Evolutionary conservation across 805 yeast genomes (phyloP).

Genomic region (Candida sanyiensis): DNA sequence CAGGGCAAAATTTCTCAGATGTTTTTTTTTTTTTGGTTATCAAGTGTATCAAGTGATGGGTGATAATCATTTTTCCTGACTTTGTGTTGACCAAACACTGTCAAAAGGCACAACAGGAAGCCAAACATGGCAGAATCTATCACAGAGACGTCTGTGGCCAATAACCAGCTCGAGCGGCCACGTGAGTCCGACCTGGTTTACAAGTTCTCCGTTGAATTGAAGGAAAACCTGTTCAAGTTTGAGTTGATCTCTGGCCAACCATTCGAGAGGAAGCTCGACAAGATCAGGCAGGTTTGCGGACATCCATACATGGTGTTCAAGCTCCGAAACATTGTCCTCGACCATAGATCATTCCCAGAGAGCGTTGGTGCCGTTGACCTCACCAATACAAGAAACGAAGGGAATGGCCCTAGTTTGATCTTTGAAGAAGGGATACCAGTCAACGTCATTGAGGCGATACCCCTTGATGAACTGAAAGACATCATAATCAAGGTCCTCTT

Average conservation of each 20-base stretch:
- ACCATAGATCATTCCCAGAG: not conserved
- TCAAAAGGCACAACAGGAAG: too few species aligned
- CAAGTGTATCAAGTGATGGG: conserved; percentile 6
- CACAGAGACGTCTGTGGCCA: too few species aligned
- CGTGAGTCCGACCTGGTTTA: not conserved
- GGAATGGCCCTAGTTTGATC: not conserved
- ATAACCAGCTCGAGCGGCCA: not conserved
- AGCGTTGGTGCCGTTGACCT: conserved; percentile 2
- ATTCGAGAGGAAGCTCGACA: not conserved
- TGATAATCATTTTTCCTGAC: too few species aligned
- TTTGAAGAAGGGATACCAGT: not conserved
- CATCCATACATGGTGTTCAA: not conserved
- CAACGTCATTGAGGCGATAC: conserved; percentile 1
- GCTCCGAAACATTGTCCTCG: not conserved
- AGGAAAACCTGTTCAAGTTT: not conserved
- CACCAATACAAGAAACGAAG: not conserved
- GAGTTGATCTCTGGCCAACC: not conserved
- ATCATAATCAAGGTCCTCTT: conserved; percentile 2
- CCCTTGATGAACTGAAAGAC: not conserved
- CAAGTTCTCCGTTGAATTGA: not conserved
- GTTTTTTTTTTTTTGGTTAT: conserved; percentile 1
- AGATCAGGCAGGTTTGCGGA: not conserved
- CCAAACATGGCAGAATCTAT: too few species aligned
- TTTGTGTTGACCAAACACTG: too few species aligned
- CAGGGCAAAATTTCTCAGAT: not conserved